Evolutionary conservation across 2,329 filamentous ascomycete species (phyloP), one percentile per base, ranked within the genome.

Genomic region (Aspergillus unguis): DNA sequence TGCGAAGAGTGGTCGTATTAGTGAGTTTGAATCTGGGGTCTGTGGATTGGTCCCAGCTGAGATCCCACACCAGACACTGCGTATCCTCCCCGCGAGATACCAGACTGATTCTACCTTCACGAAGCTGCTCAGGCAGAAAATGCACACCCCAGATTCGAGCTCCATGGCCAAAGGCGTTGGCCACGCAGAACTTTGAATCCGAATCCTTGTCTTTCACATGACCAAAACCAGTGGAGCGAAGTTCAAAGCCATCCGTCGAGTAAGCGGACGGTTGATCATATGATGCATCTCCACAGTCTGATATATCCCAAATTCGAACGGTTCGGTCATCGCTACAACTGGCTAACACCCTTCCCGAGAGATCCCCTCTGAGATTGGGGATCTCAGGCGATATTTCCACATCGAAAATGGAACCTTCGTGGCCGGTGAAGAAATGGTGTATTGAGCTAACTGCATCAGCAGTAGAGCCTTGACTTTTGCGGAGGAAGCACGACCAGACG

Each of bases 261-360:
- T 72, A 73, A 7, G 69, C 63, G 17, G 69, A 64, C 17, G 57
- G 63, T 41, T 68, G 67, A n/a, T 65, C 62, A 4, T 57, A 56
- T 1, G 63, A 59, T 1, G 61, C 63, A 2, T 68, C 54, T 4
- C 66, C 65, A 35, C 77, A 75, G 51, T 84, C 78, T 0, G 85
- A 85, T 6, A 96, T 83, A 65, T 96, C 84, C 92, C 94, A 97
- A 1, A 97, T 73, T 10, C 89, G 81, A 25, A 99, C 84, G 0
- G 91, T 96, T 46, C 94, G 82, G 71, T 99, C 94, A 66, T 99
- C 94, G 65, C 92, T 97, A 68, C 94, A 99, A 63, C 89, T 96
- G 10, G 87, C 88, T 32, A 99, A 77, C n/a, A 96, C 70, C 47
- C 88, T 79, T 27, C 76, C 74, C 23, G 66, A 66, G 5, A 64